Evolutionary conservation across 2,329 filamentous ascomycete species (phyloP), one percentile per base, ranked within the genome.

Genomic region (Tolypocladium inflatum): DNA sequence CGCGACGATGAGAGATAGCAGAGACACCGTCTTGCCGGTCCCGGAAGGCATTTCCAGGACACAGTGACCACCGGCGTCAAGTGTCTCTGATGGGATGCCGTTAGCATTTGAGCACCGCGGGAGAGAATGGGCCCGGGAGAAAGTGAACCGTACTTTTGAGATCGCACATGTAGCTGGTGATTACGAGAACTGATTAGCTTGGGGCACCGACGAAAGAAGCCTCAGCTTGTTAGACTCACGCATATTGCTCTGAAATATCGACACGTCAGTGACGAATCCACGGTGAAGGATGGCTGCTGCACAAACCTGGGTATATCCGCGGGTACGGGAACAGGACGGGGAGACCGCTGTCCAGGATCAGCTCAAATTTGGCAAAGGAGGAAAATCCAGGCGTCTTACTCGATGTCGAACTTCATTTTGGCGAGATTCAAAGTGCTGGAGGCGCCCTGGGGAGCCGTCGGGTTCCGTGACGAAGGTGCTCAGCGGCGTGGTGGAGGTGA

Each of bases 1-100:
- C 48, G 94, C 93, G 59, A 99, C 86, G 68, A 99, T 99, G 65
- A 99, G 83, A 0, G 94, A 97, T 51, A 99, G 79, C 5, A 99
- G 80, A 11, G 94, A 97, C 33, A 99, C 90, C 0, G 94, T 99
- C 79, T 99, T 99, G 61, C 94, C 94, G 30, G 94, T 99, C 50
- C 94, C 94, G 60, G 94, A 99, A 73, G 94, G 94, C 94, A 99
- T 99, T 76, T 99, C 94, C 66, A 99, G 77, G 26, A 99, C 93
- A 72, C 92, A 97, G 75, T 99, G 91, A 61, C 94, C 95, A 56
- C 90, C 90, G 23, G 88, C 89, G 80, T 99, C 94, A 68, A 99
- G 87, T 23, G 94, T 97, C 65, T 78, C 80, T 82, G 51, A 48
- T 9, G n/a, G 19, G 15, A 42, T 8, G 41, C 5, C 26, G 19